Conservation (phyloP, 805 yeast species). For the Pichia pseudocactophila region DNA sequence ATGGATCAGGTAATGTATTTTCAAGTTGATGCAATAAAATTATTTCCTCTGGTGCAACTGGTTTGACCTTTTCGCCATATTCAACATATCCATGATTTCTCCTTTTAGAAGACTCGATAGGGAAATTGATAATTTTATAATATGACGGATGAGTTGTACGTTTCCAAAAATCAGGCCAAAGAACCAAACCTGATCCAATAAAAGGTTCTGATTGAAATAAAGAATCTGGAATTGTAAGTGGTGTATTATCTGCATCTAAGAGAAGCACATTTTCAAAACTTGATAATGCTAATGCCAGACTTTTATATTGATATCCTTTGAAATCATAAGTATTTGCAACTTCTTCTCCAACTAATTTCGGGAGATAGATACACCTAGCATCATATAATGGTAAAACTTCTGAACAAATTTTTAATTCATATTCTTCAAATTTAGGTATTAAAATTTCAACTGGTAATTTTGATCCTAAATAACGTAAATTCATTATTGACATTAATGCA, state of each 20-base stretch:
- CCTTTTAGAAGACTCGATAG: slow-evolving; percentile 10
- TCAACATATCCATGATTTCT: not conserved
- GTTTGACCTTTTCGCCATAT: slow-evolving; percentile 29
- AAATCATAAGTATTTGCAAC: slow-evolving; percentile 38
- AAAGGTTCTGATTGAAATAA: slow-evolving; percentile 33
- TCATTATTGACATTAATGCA: slow-evolving; percentile 51
- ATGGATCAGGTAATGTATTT: slow-evolving; percentile 54
- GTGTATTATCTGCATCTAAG: slow-evolving; percentile 35
- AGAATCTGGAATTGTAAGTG: slow-evolving; percentile 28
- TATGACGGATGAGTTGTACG: slow-evolving; percentile 52
- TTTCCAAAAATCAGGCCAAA: slow-evolving; percentile 68
- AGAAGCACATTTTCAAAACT: slow-evolving; percentile 33
- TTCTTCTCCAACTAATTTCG: slow-evolving; percentile 46
- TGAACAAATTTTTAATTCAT: slow-evolving; percentile 15
- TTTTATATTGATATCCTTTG: slow-evolving; percentile 12
- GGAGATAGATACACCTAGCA: slow-evolving; percentile 56
- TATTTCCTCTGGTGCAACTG: slow-evolving; percentile 33
- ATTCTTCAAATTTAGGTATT: slow-evolving; percentile 64
- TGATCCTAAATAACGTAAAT: slow-evolving; percentile 55
- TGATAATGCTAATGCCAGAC: slow-evolving; percentile 29
- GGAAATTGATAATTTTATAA: slow-evolving; percentile 30
- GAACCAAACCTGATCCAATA: slow-evolving; percentile 40
- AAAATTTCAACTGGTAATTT: slow-evolving; percentile 71
- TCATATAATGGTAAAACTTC: slow-evolving; percentile 32
- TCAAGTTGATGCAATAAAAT: slow-evolving; percentile 49